Conservation (phyloP, 2,329 filamentous ascomycete genomes). For the Neoascochyta sp. region DNA sequence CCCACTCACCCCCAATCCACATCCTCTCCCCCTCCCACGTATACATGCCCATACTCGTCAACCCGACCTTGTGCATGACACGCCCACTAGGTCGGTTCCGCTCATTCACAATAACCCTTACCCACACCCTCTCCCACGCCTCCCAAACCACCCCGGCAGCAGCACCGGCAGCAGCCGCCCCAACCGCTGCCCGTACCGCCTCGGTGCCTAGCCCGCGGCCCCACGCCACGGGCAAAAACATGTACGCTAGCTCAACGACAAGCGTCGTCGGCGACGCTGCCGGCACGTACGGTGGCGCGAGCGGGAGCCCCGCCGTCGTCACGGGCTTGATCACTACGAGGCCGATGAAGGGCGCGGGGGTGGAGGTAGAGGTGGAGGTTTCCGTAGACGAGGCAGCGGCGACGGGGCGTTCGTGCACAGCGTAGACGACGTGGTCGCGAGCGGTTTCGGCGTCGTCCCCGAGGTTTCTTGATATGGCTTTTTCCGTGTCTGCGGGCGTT, state of each 20-base stretch:
- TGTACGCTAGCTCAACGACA: slow-evolving; percentile 19
- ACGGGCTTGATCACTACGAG: slow-evolving; percentile 20
- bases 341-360: slow-evolving; percentile 19
- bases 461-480: slow-evolving; percentile 12
- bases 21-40: slow-evolving; percentile 22
- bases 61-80: slow-evolving; percentile 32
- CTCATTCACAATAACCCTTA: slow-evolving; percentile 31
- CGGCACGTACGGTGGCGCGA: slow-evolving; percentile 15
- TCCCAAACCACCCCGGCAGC: slow-evolving; percentile 16
- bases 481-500: slow-evolving; percentile 27
- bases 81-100: slow-evolving; percentile 27
- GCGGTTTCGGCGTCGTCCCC: slow-evolving; percentile 9
- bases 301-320: no score
- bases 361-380: background rate
- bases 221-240: slow-evolving; percentile 20
- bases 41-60: slow-evolving; percentile 25
- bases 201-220: slow-evolving; percentile 21
- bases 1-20: slow-evolving; percentile 23
- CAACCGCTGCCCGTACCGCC: slow-evolving; percentile 21
- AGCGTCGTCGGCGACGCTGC: slow-evolving; percentile 14
- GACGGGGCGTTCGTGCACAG: slow-evolving; percentile 26
- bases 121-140: slow-evolving; percentile 25
- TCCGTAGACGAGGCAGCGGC: no score
- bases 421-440: slow-evolving; percentile 24
- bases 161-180: slow-evolving; percentile 15